Evolutionary conservation across 1,284 basidiomycete species (phyloP).

Genomic region (Phlebopus sp.): DNA sequence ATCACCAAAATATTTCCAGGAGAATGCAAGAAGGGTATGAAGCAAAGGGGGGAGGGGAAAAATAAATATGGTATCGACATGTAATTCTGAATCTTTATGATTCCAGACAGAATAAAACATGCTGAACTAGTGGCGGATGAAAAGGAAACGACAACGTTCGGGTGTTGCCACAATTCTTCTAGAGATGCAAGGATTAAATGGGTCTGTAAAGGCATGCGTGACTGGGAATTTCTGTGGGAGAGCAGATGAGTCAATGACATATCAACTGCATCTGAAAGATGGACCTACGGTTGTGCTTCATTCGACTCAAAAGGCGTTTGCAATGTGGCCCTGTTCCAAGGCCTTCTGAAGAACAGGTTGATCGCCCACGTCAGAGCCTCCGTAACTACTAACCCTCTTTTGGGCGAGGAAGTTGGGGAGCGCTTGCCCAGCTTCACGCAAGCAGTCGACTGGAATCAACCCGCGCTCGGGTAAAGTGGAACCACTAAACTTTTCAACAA

Average conservation of each 20-base stretch:
- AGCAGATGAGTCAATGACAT: background rate
- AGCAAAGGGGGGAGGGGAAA: background rate
- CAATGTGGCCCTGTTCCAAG: background rate
- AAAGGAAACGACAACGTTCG: background rate
- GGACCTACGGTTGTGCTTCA: conserved; percentile 7
- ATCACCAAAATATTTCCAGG: background rate
- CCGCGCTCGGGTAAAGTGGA: conserved; percentile 24
- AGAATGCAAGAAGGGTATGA: background rate
- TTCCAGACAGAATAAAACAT: conserved; percentile 3
- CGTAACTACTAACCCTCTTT: conserved; percentile 46
- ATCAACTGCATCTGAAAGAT: background rate
- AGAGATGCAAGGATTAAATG: conserved; percentile 1
- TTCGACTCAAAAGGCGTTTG: background rate
- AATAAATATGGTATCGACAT: conserved; percentile 15
- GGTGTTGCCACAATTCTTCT: background rate
- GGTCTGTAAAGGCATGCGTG: background rate
- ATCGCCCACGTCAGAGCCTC: background rate
- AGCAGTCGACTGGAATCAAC: conserved; percentile 61
- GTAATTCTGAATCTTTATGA: conserved; percentile 8
- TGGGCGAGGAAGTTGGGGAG: conserved; percentile 48
- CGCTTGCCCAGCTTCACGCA: conserved; percentile 46
- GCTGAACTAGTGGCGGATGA: background rate
- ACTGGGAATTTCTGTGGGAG: background rate
- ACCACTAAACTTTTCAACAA: conserved; percentile 43
- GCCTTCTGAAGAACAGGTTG: background rate